Evolutionary conservation across 2,329 filamentous ascomycete genomes (phyloP).

Genomic region (Paecilomyces sp.): DNA sequence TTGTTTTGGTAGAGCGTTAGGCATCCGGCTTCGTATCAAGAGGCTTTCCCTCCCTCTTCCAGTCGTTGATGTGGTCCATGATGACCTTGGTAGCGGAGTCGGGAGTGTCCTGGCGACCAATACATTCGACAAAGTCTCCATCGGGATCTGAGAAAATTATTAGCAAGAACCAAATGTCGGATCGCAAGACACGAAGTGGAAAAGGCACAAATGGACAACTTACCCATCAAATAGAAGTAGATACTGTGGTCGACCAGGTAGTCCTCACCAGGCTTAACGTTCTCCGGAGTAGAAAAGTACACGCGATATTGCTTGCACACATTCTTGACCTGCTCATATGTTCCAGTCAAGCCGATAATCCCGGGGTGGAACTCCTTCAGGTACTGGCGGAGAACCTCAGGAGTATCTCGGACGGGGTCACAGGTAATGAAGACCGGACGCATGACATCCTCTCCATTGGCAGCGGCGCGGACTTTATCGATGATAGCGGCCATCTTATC

Average conservation of each 20-base stretch:
- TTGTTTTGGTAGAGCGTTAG: neutral
- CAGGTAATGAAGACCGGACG: slow-evolving; percentile 89
- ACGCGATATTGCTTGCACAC: slow-evolving; percentile 95
- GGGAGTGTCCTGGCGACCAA: slow-evolving; percentile 89
- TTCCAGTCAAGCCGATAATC: slow-evolving; percentile 84
- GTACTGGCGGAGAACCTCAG: slow-evolving; percentile 76
- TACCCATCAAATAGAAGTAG: slow-evolving; percentile 96
- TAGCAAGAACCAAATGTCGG: slow-evolving; percentile 1
- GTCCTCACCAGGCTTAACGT: slow-evolving; percentile 88
- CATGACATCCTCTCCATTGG: slow-evolving; percentile 41
- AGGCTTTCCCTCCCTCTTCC: slow-evolving; percentile 50
- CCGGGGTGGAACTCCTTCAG: slow-evolving; percentile 82
- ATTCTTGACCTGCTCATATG: slow-evolving; percentile 86
- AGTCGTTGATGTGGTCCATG: slow-evolving; percentile 74
- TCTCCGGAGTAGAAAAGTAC: slow-evolving; percentile 87
- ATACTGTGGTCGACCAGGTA: slow-evolving; percentile 98
- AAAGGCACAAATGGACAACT: slow-evolving; percentile 20
- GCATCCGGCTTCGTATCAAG: slow-evolving; percentile 39
- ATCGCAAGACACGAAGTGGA: neutral
- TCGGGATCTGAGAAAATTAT: slow-evolving; percentile 62
- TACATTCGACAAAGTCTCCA: slow-evolving; percentile 94
- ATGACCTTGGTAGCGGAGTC: slow-evolving; percentile 80
- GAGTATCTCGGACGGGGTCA: slow-evolving; percentile 85
- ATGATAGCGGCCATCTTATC: slow-evolving; percentile 99
- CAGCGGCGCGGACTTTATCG: slow-evolving; percentile 51